Evolutionary conservation across 805 yeast species (phyloP), one percentile per base, ranked within the genome.

Genomic region (Saccharomycopsis sp.): DNA sequence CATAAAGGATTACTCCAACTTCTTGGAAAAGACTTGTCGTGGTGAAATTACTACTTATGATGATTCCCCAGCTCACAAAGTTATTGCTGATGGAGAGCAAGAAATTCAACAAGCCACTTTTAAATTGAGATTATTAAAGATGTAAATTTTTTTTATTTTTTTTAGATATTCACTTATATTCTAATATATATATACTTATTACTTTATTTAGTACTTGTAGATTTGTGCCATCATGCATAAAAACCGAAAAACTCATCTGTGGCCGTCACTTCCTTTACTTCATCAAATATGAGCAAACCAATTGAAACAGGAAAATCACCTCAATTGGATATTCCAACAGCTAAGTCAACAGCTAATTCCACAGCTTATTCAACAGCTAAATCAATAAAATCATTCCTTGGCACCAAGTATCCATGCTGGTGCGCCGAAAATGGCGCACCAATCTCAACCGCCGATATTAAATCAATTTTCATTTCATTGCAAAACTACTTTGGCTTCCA

Each of bases 71-170:
- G 67, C 61, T 21, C 63, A 62, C 11, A 64, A 65, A 32, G 71
- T 85, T 45, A 75, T 93, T 54, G 88, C 83, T 48, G 95, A 87
- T 57, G 97, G 90, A 67, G 95, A 87, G 59, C 94, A 87, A 63
- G 65, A 73, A 52, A 80, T 78, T 64, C 85, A 85, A 56, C 95
- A 85, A 53, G 81, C 95, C 41, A 66, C 76, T 42, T 80, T 89
- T 70, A 73, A 75, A 51, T 73, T 89, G 65, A 80, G 94, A 64
- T 74, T 89, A 61, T 74, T 88, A 64, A 79, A 71, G 63, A 62
- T 88, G 49, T 80, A 69, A 58, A 36, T 26, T 13, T n/a, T n/a
- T n/a, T n/a, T n/a, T n/a, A n/a, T n/a, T n/a, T n/a, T n/a, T n/a
- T n/a, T n/a, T n/a, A n/a, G n/a, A n/a, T n/a, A n/a, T n/a, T n/a